phyloP scores from a whole-genome alignment of 2,329 filamentous ascomycete species.

The Fusarium staphyleae region DNA sequence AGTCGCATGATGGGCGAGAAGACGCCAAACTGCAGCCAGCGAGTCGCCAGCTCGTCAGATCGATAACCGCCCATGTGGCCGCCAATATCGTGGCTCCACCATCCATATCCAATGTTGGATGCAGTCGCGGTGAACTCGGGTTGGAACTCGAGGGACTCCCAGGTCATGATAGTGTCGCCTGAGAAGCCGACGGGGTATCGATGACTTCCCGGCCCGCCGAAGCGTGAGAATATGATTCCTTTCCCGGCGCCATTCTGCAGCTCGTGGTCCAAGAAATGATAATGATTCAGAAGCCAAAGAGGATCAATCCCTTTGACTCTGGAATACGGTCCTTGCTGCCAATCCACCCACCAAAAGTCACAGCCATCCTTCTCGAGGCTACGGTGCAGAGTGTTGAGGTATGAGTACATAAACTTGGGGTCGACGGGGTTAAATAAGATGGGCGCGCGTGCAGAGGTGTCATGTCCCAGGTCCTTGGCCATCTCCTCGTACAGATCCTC shows the following conservation, averaged over 20 bases:
- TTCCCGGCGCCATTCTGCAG: slow-evolving; percentile 42
- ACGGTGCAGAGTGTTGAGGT: slow-evolving; percentile 63
- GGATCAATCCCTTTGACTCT: slow-evolving; percentile 66
- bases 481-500: slow-evolving; percentile 65
- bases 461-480: slow-evolving; percentile 58
- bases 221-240: slow-evolving; percentile 66
- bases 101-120: slow-evolving; percentile 71
- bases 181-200: slow-evolving; percentile 71
- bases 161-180: slow-evolving; percentile 65
- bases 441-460: slow-evolving; percentile 56
- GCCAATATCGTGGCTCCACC: slow-evolving; percentile 75
- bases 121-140: slow-evolving; percentile 72
- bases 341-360: slow-evolving; percentile 74
- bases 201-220: slow-evolving; percentile 68
- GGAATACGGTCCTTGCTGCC: slow-evolving; percentile 67
- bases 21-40: slow-evolving; percentile 68
- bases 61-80: slow-evolving; percentile 64
- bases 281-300: slow-evolving; percentile 71
- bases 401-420: slow-evolving; percentile 63
- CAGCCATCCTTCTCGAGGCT: slow-evolving; percentile 62
- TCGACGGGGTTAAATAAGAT: slow-evolving; percentile 64
- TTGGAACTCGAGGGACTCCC: slow-evolving; percentile 68
- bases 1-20: slow-evolving; percentile 68
- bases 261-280: slow-evolving; percentile 63
- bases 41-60: slow-evolving; percentile 64